Evolutionary conservation across 2,329 filamentous ascomycete genomes (phyloP).

Genomic region (Penicillium hesseltinei): DNA sequence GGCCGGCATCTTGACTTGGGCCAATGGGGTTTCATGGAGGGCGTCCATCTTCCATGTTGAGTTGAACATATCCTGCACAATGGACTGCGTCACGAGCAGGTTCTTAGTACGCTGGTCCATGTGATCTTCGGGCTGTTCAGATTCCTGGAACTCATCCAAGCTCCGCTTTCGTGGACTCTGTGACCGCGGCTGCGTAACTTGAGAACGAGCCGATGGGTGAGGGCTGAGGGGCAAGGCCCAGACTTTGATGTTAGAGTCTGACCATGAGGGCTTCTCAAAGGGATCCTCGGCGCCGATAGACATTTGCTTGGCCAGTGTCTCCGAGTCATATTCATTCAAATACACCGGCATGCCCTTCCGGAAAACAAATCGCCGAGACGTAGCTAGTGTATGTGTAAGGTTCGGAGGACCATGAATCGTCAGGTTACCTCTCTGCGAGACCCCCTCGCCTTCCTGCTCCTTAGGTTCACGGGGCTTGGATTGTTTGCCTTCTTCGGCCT

Average conservation of each 20-base stretch:
- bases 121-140: constrained; percentile 3
- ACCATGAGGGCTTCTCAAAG: constrained; percentile 62
- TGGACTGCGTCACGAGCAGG: constrained; percentile 55
- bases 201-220: constrained; percentile 15
- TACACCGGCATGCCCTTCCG: constrained; percentile 75
- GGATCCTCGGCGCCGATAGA: constrained; percentile 20
- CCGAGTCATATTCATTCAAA: constrained; percentile 63
- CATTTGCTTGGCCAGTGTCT: constrained; percentile 27
- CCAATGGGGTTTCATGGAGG: constrained; percentile 64
- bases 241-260: constrained; percentile 73
- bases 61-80: constrained; percentile 76
- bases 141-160: constrained; percentile 49
- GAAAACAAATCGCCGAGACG: constrained; percentile 80
- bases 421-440: constrained; percentile 43
- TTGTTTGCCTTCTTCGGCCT: constrained; percentile 10
- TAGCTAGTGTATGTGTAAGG: constrained; percentile 75
- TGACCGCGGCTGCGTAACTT: constrained; percentile 23
- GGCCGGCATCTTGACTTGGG: constrained; percentile 65
- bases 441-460: constrained; percentile 20
- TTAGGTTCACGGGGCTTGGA: constrained; percentile 13
- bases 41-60: constrained; percentile 72
- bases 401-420: constrained; percentile 80
- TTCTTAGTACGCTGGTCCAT: constrained; percentile 36
- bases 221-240: constrained; percentile 70
- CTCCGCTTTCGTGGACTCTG: constrained; percentile 48